A percentile compares a stretch with the other conserved stretches of the same genome.
Conservation (phyloP, 2,329 filamentous ascomycete genomes). For the Myriosclerotinia duriaeana region DNA sequence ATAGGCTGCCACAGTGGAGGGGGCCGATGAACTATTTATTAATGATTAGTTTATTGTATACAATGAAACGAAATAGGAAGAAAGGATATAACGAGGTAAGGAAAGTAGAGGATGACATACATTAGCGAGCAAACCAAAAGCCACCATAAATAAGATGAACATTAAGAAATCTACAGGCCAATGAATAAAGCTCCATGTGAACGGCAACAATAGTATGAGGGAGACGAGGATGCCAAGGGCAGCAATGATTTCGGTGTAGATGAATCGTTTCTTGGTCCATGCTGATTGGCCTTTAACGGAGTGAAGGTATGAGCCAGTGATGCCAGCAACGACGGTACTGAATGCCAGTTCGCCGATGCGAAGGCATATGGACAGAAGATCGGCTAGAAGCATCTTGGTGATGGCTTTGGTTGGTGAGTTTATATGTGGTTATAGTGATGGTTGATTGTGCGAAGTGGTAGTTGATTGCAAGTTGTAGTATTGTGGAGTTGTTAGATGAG, state of each 20-base stretch:
- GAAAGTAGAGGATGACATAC: neutral
- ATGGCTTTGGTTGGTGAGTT: neutral
- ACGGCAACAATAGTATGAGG: conserved; percentile 71
- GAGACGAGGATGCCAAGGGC: conserved; percentile 67
- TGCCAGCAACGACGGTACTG: conserved; percentile 10
- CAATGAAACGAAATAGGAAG: neutral
- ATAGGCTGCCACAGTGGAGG: conserved; percentile 76
- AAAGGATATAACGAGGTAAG: neutral
- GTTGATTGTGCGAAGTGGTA: neutral
- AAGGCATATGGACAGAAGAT: neutral
- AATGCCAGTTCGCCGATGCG: conserved; percentile 13
- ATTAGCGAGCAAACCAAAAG: conserved; percentile 46
- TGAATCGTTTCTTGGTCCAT: conserved; percentile 22
- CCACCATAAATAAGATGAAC: conserved; percentile 60
- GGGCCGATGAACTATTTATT: conserved; percentile 60
- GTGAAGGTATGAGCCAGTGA: conserved; percentile 15
- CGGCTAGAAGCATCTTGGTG: neutral
- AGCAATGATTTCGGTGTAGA: conserved; percentile 43
- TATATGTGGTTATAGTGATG: neutral
- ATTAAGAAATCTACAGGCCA: conserved; percentile 71
- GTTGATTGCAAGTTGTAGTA: neutral
- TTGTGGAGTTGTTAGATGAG: neutral
- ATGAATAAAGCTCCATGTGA: conserved; percentile 63
- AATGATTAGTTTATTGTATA: neutral
- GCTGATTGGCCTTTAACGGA: neutral